A percentile compares a stretch with the other conserved stretches of the same genome.
Evolutionary conservation across 78 protist species (phyloP).

Genomic region (Isochrysis galbana): DNA sequence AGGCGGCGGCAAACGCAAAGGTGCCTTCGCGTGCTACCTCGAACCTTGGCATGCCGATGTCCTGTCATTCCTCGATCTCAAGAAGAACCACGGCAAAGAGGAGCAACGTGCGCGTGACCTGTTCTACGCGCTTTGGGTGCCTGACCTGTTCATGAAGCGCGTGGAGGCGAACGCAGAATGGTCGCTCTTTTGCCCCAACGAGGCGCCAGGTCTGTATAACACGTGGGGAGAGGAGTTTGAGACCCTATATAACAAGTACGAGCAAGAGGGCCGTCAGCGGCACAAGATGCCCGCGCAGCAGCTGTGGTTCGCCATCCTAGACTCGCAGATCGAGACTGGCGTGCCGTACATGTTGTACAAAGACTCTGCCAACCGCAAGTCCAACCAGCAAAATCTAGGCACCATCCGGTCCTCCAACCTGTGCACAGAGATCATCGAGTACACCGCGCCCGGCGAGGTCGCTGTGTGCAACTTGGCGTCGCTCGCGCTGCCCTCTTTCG

Average conservation of each 20-base stretch:
- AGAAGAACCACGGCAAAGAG: slow-evolving; percentile 59
- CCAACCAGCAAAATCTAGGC: slow-evolving; percentile 94
- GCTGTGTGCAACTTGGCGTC: slow-evolving; percentile 98
- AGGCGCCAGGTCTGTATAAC: slow-evolving; percentile 89
- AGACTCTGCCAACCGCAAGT: slow-evolving; percentile 93
- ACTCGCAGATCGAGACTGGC: slow-evolving; percentile 97
- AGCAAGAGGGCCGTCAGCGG: slow-evolving; percentile 74
- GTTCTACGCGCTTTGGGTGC: slow-evolving; percentile 97
- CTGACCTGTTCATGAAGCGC: slow-evolving; percentile 97
- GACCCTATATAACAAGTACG: slow-evolving; percentile 83
- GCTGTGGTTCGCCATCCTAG: slow-evolving; percentile 95
- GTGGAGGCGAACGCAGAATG: slow-evolving; percentile 87
- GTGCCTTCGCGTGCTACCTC: slow-evolving; percentile 97
- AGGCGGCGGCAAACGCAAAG: slow-evolving; percentile 95
- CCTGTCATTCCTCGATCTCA: slow-evolving; percentile 73
- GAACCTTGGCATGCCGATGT: slow-evolving; percentile 99
- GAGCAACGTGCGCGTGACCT: slow-evolving; percentile 93
- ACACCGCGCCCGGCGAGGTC: slow-evolving; percentile 90
- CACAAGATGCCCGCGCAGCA: slow-evolving; percentile 84
- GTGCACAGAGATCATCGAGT: slow-evolving; percentile 97
- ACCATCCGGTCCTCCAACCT: slow-evolving; percentile 93
- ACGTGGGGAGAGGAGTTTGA: slow-evolving; percentile 84
- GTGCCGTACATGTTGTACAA: slow-evolving; percentile 97
- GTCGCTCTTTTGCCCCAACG: slow-evolving; percentile 94
- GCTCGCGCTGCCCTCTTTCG: slow-evolving; percentile 90